Evolutionary conservation across 345 rosid species (phyloP).

Genomic region (Dipteronia dyeriana): DNA sequence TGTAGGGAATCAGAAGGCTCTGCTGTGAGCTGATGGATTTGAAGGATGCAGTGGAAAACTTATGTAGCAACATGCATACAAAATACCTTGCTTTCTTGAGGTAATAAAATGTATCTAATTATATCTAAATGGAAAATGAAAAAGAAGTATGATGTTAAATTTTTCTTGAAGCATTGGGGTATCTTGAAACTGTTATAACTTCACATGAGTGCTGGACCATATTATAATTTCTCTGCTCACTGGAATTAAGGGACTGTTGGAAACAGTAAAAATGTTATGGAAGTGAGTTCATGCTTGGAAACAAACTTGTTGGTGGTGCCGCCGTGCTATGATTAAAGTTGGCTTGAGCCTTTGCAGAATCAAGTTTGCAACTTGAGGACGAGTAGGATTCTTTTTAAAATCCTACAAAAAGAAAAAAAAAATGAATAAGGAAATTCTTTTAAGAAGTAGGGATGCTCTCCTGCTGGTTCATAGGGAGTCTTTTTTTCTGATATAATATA

Average conservation of each 20-base stretch:
- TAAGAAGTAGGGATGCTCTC: not conserved
- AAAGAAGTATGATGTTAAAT: not conserved
- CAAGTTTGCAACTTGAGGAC: not conserved
- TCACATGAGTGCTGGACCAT: not conserved
- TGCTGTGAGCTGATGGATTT: constrained; percentile 98
- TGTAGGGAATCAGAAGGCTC: constrained; percentile 88
- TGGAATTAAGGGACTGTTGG: not conserved
- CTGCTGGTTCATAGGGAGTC: not conserved
- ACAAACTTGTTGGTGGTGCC: not conserved
- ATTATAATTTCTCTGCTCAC: not conserved
- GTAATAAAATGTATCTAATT: constrained; percentile 33
- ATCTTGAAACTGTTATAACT: not conserved
- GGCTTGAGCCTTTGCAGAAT: not conserved
- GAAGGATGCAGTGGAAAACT: constrained; percentile 92
- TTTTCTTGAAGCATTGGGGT: not conserved
- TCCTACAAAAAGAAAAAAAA: not conserved
- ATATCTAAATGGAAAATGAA: not conserved
- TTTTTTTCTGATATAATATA: too few relatives aligned
- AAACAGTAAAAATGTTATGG: not conserved
- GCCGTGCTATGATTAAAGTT: not conserved
- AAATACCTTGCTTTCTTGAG: constrained; percentile 88
- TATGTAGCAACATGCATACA: constrained; percentile 78
- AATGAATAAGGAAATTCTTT: not conserved
- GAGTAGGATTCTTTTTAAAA: not conserved
- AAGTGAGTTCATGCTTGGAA: not conserved